These are phyloP conservation scores for Pseudotulostoma volvatum DNA, from an alignment of 495 filamentous ascomycete species.

Conservation along the genomic window DNA sequence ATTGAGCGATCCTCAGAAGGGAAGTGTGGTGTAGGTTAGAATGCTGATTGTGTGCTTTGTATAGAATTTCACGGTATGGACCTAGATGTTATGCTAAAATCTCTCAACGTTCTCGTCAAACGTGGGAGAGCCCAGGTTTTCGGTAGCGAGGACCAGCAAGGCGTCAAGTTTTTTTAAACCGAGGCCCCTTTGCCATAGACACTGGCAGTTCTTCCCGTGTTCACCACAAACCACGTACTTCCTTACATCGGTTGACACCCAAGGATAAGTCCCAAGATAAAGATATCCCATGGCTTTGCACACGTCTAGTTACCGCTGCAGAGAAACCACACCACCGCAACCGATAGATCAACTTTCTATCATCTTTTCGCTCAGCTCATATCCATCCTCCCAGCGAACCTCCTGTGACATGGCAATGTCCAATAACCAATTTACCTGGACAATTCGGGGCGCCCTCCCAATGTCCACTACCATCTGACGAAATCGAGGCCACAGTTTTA, in stretches of 20 bases:
- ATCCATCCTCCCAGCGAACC: conserved; percentile 44
- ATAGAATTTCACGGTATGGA: conserved; percentile 85
- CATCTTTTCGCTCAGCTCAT: conserved; percentile 29
- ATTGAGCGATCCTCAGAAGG: too few species aligned
- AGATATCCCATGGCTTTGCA: too few species aligned
- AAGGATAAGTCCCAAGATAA: too few species aligned
- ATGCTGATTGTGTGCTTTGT: not conserved
- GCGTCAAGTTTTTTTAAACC: conserved; percentile 86
- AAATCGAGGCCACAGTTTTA: conserved; percentile 64
- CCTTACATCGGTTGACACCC: too few species aligned
- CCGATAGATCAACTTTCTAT: too few species aligned
- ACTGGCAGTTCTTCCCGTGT: too few species aligned
- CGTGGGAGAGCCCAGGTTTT: conserved; percentile 86
- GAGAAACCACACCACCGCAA: too few species aligned
- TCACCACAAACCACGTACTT: too few species aligned
- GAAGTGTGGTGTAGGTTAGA: too few species aligned
- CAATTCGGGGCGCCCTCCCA: conserved; percentile 58
- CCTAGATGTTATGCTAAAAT: conserved; percentile 54
- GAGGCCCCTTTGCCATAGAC: not conserved
- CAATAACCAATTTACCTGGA: conserved; percentile 74
- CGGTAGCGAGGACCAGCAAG: conserved; percentile 65
- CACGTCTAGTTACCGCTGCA: too few species aligned
- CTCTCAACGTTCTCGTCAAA: conserved; percentile 68
- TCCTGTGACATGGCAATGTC: conserved; percentile 78
- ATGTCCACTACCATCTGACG: conserved; percentile 53